Percentiles rank a stretch among this genome's conserved stretches.
phyloP scores from a whole-genome alignment of 306 rosid genomes.

The Cicer yamashitae region DNA sequence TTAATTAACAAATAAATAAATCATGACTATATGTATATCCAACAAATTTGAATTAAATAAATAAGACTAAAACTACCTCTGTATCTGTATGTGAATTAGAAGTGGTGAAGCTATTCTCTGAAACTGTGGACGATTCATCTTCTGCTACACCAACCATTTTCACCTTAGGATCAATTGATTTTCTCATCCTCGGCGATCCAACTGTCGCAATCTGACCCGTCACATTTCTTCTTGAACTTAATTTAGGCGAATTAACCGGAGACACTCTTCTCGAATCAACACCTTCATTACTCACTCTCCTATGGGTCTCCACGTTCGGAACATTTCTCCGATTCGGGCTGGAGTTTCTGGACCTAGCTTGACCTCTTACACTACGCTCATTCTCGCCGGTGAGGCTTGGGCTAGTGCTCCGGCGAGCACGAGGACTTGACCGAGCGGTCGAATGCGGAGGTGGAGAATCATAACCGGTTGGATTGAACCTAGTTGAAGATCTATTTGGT shows the following conservation, averaged over 20 bases:
- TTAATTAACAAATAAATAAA: neutral
- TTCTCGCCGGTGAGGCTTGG: conserved; percentile 41
- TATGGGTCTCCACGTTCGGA: conserved; percentile 52
- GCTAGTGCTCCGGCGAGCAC: conserved; percentile 47
- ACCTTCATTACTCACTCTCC: conserved; percentile 46
- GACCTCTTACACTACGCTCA: conserved; percentile 52
- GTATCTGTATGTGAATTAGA: conserved; percentile 66
- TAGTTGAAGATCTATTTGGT: conserved; percentile 55
- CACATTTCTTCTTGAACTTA: conserved; percentile 49
- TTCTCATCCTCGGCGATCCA: conserved; percentile 70
- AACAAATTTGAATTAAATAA: too few relatives aligned
- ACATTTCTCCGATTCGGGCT: conserved; percentile 67
- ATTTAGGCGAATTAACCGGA: conserved; percentile 75
- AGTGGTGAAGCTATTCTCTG: conserved; percentile 73
- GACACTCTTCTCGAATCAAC: conserved; percentile 66
- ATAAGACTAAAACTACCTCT: conserved; percentile 55
- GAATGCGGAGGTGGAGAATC: conserved; percentile 60
- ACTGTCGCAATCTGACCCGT: conserved; percentile 50
- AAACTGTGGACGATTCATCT: conserved; percentile 77
- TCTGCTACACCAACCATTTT: conserved; percentile 51
- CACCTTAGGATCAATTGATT: conserved; percentile 44
- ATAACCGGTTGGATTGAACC: conserved; percentile 47
- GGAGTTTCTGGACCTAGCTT: conserved; percentile 49
- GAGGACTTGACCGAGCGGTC: conserved; percentile 54
- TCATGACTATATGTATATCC: neutral